Evolutionary conservation across 1,139 yeast genomes (phyloP).

Genomic region (Suhomyces bribrorum): DNA sequence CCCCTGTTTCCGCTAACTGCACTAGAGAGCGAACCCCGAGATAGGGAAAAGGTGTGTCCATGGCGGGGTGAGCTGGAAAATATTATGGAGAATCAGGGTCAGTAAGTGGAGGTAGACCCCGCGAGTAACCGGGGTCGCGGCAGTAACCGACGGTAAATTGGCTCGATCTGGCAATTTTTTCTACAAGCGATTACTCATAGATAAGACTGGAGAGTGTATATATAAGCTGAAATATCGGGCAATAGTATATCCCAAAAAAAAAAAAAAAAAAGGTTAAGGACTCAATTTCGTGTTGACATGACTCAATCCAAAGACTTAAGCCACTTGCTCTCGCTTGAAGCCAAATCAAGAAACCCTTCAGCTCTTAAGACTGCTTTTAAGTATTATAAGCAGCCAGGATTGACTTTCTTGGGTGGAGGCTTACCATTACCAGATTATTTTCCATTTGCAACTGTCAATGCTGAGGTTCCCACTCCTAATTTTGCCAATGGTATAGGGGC

Average conservation of each 20-base stretch:
- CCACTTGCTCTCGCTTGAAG: slow-evolving; percentile 77
- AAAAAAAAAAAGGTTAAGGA: not conserved
- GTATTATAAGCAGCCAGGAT: slow-evolving; percentile 69
- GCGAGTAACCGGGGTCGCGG: slow-evolving; percentile 2
- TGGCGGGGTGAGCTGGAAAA: no score
- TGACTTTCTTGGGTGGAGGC: slow-evolving; percentile 94
- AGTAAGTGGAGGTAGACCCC: no score
- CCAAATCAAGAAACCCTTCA: slow-evolving; percentile 74
- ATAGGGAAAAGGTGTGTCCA: no score
- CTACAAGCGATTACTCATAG: slow-evolving; percentile 8
- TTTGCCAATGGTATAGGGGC: slow-evolving; percentile 76
- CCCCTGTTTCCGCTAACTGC: not conserved
- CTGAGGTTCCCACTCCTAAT: slow-evolving; percentile 76
- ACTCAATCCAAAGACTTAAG: slow-evolving; percentile 62
- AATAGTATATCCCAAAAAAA: no score
- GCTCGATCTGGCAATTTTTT: slow-evolving; percentile 3
- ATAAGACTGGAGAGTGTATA: slow-evolving; percentile 1
- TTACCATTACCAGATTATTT: slow-evolving; percentile 86
- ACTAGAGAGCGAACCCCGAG: not conserved
- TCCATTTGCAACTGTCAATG: slow-evolving; percentile 78
- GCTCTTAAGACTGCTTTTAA: slow-evolving; percentile 83
- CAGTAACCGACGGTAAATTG: slow-evolving; percentile 3
- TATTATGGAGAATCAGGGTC: no score
- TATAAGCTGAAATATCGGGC: no score
- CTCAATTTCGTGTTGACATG: slow-evolving; percentile 3